phyloP scores from a whole-genome alignment of 306 rosid genomes.

The Sechiopsis laciniata region DNA sequence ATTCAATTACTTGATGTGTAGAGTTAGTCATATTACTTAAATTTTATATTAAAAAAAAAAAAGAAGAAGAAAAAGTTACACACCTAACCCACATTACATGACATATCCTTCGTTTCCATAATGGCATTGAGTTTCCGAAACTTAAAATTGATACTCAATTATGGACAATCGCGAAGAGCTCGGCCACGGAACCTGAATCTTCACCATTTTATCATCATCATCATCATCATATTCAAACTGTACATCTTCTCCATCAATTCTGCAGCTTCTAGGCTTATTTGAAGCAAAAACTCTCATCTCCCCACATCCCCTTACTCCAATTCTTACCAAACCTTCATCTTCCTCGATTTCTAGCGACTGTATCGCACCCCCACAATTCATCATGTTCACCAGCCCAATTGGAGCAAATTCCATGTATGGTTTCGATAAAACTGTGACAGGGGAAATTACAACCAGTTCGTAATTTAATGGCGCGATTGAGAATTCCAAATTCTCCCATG shows the following conservation, averaged over 20 bases:
- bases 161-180: conserved; percentile 29
- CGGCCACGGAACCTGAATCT: conserved; percentile 47
- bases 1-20: no score
- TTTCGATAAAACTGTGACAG: conserved; percentile 28
- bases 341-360: conserved; percentile 37
- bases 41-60: no score
- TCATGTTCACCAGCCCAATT: conserved; percentile 65
- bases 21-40: no score
- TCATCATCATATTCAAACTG: conserved; percentile 40
- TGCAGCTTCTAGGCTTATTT: conserved; percentile 42
- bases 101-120: no score
- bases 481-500: conserved; percentile 36
- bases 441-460: conserved; percentile 53
- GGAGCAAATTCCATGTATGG: conserved; percentile 45
- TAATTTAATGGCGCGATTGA: conserved; percentile 49
- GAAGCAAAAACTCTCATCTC: conserved; percentile 54
- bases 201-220: conserved; percentile 33
- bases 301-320: conserved; percentile 48
- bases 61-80: no score
- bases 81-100: no score
- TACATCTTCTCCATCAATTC: conserved; percentile 40
- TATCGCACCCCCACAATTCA: conserved; percentile 62
- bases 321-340: conserved; percentile 28
- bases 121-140: no score
- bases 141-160: conserved; percentile 54